Conservation (phyloP, 192 early-diverging fungal species). For the Coemansia sp. region DNA sequence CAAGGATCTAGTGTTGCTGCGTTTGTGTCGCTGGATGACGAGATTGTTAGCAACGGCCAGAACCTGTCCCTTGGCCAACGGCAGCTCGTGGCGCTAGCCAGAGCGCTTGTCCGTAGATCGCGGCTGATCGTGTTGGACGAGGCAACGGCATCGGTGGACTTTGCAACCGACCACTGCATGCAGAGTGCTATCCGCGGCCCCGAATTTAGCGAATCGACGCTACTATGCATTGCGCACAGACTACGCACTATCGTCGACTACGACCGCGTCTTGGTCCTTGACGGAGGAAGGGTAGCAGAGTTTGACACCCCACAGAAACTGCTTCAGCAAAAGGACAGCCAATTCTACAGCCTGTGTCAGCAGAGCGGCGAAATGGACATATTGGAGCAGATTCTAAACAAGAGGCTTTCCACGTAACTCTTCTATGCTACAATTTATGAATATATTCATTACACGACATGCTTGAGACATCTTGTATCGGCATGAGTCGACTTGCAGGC, state of each 20-base stretch:
- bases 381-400: neutral
- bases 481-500: conserved; percentile 61
- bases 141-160: conserved; percentile 85
- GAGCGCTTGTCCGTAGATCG: conserved; percentile 70
- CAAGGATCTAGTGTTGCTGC: conserved; percentile 10
- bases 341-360: conserved; percentile 76
- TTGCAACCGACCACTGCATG: conserved; percentile 80
- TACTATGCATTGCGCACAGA: conserved; percentile 89
- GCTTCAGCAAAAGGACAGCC: conserved; percentile 60
- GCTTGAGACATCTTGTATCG: conserved; percentile 62
- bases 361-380: conserved; percentile 70
- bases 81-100: conserved; percentile 72
- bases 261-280: conserved; percentile 82
- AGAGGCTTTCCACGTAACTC: neutral
- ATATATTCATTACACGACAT: conserved; percentile 20
- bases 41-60: conserved; percentile 73
- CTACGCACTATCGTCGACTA: conserved; percentile 81
- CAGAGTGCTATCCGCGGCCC: conserved; percentile 78
- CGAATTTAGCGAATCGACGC: conserved; percentile 68
- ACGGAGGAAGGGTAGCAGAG: conserved; percentile 74
- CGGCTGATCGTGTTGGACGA: conserved; percentile 79
- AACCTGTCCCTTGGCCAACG: conserved; percentile 78
- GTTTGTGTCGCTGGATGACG: conserved; percentile 66
- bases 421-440: neutral
- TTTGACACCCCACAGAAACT: conserved; percentile 78